Percentiles rank a stretch among this genome's conserved stretches.
Evolutionary conservation across 2,329 filamentous ascomycete species (phyloP).

Genomic region (Alternaria metachromatica): DNA sequence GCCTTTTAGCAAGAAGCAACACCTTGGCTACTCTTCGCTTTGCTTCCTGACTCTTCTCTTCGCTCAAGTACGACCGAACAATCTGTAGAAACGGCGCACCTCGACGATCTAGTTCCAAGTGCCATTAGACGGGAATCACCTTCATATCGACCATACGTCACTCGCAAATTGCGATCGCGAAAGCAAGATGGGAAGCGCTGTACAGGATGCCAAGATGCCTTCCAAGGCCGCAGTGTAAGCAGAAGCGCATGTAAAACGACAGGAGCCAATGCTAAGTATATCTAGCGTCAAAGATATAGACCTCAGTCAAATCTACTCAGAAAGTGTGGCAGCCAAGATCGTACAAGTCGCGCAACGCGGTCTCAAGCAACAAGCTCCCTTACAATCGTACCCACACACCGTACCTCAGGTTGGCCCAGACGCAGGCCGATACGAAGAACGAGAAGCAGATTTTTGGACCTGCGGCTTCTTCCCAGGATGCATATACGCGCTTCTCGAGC

Average conservation of each 20-base stretch:
- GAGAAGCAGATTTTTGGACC: constrained; percentile 47
- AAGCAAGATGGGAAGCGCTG: constrained; percentile 8
- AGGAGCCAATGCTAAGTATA: neutral
- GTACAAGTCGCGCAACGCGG: constrained; percentile 43
- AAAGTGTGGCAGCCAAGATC: constrained; percentile 41
- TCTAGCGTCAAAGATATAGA: constrained; percentile 35
- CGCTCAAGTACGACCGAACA: neutral
- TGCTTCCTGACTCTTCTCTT: neutral
- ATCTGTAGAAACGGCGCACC: neutral
- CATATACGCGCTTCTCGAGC: constrained; percentile 44
- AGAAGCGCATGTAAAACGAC: neutral
- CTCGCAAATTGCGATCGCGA: neutral
- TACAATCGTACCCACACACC: constrained; percentile 42
- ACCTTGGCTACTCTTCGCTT: constrained; percentile 5
- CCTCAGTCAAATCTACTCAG: constrained; percentile 35
- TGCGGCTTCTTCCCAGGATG: constrained; percentile 47
- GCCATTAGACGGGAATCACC: neutral
- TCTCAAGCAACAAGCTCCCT: constrained; percentile 35
- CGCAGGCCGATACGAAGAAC: constrained; percentile 40
- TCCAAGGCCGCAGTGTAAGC: constrained; percentile 16
- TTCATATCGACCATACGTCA: neutral
- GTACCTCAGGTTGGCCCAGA: constrained; percentile 36
- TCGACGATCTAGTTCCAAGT: neutral
- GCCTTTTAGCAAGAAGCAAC: neutral
- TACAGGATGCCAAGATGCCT: neutral